phyloP scores from a whole-genome alignment of 2,329 filamentous ascomycete species.

The Fusarium cicatricum region DNA sequence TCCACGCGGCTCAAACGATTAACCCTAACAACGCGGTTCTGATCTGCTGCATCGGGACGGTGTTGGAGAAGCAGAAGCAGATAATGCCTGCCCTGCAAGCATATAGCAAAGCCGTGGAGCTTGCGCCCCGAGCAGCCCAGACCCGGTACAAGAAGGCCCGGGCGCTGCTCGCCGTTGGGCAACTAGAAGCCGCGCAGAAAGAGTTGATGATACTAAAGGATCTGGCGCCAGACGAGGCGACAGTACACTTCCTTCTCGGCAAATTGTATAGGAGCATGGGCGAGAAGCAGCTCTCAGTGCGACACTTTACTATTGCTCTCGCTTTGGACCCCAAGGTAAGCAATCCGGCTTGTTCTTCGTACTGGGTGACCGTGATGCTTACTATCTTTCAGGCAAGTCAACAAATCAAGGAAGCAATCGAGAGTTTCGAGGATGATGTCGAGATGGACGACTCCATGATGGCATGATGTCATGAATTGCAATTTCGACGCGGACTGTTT shows the following conservation, averaged over 20 bases:
- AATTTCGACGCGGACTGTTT: conserved; percentile 36
- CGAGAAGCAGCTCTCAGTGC: conserved; percentile 82
- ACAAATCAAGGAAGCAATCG: conserved; percentile 96
- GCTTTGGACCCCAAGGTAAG: conserved; percentile 95
- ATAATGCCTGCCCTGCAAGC: conserved; percentile 79
- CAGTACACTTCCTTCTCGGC: conserved; percentile 93
- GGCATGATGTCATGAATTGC: conserved; percentile 53
- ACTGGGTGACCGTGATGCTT: background rate
- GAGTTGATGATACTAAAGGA: conserved; percentile 92
- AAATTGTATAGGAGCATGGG: conserved; percentile 79
- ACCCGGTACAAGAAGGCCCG: conserved; percentile 94
- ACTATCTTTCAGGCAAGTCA: conserved; percentile 73
- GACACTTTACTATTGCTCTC: conserved; percentile 92
- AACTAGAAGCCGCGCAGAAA: conserved; percentile 74
- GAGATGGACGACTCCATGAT: conserved; percentile 74
- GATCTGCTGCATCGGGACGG: conserved; percentile 89
- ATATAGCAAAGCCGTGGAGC: conserved; percentile 81
- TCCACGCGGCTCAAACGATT: conserved; percentile 84
- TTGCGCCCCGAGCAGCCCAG: conserved; percentile 82
- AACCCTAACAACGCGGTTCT: conserved; percentile 95
- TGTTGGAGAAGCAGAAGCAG: conserved; percentile 89
- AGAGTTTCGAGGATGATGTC: conserved; percentile 84
- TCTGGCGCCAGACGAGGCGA: conserved; percentile 91
- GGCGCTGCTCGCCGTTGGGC: conserved; percentile 78
- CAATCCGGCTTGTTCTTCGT: conserved; percentile 7